Evolutionary conservation across 2,329 filamentous ascomycete genomes (phyloP).

Genomic region (Monilinia fructigena): DNA sequence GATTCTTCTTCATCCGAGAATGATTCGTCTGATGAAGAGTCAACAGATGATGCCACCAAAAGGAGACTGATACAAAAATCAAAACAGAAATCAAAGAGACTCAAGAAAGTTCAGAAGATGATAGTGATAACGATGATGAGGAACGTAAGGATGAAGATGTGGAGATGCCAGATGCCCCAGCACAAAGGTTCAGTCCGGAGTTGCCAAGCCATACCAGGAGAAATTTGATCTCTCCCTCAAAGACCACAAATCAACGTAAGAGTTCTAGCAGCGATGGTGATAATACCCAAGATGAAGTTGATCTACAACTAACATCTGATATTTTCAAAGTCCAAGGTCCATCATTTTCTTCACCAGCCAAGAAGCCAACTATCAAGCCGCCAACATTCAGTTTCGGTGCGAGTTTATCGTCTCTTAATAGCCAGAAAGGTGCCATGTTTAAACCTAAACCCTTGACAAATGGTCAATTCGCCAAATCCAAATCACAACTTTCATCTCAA

Average conservation of each 20-base stretch:
- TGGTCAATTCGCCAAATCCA: conserved; percentile 18
- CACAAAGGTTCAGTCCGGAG: conserved; percentile 18
- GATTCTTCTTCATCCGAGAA: background rate
- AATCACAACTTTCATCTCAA: conserved; percentile 17
- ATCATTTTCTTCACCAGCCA: conserved; percentile 13
- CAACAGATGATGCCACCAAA: conserved; percentile 13
- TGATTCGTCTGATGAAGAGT: conserved; percentile 19
- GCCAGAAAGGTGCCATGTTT: conserved; percentile 23
- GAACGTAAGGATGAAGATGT: background rate
- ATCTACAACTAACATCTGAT: conserved; percentile 38
- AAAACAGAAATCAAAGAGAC: conserved; percentile 9
- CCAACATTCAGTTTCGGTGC: conserved; percentile 32
- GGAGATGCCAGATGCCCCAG: conserved; percentile 24
- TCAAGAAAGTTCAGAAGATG: conserved; percentile 22
- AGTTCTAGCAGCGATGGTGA: conserved; percentile 27
- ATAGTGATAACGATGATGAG: conserved; percentile 5
- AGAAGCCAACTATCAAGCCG: conserved; percentile 29
- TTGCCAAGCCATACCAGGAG: conserved; percentile 20
- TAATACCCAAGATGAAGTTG: conserved; percentile 36
- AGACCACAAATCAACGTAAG: conserved; percentile 29
- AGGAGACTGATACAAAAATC: conserved; percentile 12
- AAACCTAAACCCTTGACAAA: conserved; percentile 15
- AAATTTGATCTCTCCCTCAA: conserved; percentile 17
- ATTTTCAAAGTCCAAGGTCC: conserved; percentile 31
- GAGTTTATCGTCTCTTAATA: conserved; percentile 30